Percentiles rank a stretch among this genome's conserved stretches.
Conservation (phyloP, 2,329 filamentous ascomycete species). For the Ciborinia camelliae region DNA sequence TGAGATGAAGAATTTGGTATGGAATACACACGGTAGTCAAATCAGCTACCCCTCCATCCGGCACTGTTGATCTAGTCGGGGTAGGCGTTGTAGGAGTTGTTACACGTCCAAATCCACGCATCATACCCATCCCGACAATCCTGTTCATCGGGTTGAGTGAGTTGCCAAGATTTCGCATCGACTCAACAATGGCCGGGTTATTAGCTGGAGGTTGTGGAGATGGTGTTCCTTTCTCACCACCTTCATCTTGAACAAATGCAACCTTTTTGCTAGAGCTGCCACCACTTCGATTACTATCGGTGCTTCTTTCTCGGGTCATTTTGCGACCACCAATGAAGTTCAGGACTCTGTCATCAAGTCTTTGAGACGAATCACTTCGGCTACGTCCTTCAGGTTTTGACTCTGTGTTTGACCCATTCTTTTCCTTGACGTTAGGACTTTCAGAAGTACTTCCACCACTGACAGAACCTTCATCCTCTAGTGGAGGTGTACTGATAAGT, state of each 20-base stretch:
- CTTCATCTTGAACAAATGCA: slow-evolving; percentile 45
- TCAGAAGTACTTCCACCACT: slow-evolving; percentile 51
- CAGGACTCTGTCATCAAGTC: slow-evolving; percentile 62
- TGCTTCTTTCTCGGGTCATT: slow-evolving; percentile 64
- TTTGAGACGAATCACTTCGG: slow-evolving; percentile 38
- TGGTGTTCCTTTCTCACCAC: slow-evolving; percentile 40
- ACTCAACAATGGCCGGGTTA: slow-evolving; percentile 69
- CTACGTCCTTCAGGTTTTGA: slow-evolving; percentile 21
- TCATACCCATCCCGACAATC: slow-evolving; percentile 68
- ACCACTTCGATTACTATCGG: slow-evolving; percentile 67
- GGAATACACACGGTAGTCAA: slow-evolving; percentile 50
- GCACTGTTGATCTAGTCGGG: slow-evolving; percentile 40
- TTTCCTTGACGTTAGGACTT: slow-evolving; percentile 37
- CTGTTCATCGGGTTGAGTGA: slow-evolving; percentile 80
- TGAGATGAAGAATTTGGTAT: neutral
- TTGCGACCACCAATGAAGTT: slow-evolving; percentile 68
- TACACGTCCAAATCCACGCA: slow-evolving; percentile 68
- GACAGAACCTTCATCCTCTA: slow-evolving; percentile 40
- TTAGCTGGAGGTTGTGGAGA: slow-evolving; percentile 35
- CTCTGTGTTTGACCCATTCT: neutral
- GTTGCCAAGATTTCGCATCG: slow-evolving; percentile 76
- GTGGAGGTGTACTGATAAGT: slow-evolving; percentile 71
- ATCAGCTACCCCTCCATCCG: slow-evolving; percentile 51
- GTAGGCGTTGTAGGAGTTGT: slow-evolving; percentile 40
- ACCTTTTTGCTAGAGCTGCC: slow-evolving; percentile 57